Evolutionary conservation across 257 asterid genomes (phyloP).

Genomic region (Paulownia fortunei): DNA sequence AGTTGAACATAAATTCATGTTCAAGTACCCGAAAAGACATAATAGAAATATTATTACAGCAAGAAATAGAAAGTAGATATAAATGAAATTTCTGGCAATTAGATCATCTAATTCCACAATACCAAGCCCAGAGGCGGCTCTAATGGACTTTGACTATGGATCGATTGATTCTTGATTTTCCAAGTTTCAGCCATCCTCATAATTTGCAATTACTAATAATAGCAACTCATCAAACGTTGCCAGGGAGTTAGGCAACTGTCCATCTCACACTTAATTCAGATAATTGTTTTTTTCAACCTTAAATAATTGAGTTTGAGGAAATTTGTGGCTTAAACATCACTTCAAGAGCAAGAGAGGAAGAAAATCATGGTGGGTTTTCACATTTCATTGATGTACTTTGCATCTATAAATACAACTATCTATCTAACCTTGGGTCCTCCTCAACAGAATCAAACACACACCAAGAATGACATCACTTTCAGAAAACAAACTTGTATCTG

Average conservation of each 20-base stretch:
- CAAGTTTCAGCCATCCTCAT: neutral
- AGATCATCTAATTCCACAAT: too few relatives aligned
- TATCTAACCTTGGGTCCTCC: neutral
- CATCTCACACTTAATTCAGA: neutral
- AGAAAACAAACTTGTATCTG: neutral
- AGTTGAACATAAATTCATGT: too few relatives aligned
- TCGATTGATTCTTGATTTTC: neutral
- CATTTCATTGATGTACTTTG: too few relatives aligned
- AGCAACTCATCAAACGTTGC: neutral
- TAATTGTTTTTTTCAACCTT: neutral
- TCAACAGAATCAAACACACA: neutral
- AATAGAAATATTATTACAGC: too few relatives aligned
- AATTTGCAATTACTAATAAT: neutral
- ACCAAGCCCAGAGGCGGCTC: too few relatives aligned
- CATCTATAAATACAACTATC: neutral
- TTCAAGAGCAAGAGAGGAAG: neutral
- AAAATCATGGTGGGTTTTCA: neutral
- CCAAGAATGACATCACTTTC: neutral
- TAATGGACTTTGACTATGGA: too few relatives aligned
- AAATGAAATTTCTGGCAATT: too few relatives aligned
- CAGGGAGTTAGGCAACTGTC: neutral
- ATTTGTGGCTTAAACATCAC: neutral
- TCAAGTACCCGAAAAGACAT: too few relatives aligned
- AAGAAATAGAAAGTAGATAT: too few relatives aligned
- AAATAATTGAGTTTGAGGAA: neutral